A percentile compares a stretch with the other conserved stretches of the same genome.
phyloP scores from a whole-genome alignment of 2,329 filamentous ascomycete genomes.

The Pleomassaria siparia region DNA sequence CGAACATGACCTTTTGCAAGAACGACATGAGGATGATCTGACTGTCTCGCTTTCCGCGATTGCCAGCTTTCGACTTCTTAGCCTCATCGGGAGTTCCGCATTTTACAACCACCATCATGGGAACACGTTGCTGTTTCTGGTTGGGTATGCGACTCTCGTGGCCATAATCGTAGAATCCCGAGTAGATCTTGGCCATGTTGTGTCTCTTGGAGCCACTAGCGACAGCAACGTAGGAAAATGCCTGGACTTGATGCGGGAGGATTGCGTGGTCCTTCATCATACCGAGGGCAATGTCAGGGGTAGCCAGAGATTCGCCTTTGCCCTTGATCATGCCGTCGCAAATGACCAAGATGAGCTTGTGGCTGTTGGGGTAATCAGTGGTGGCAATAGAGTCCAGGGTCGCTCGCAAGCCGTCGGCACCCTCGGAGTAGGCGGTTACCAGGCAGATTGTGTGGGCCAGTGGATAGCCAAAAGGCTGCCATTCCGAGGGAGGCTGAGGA shows the following conservation, averaged over 20 bases:
- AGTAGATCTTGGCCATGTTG: slow-evolving; percentile 99
- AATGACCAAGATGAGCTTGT: slow-evolving; percentile 94
- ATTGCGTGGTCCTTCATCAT: slow-evolving; percentile 95
- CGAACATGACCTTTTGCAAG: slow-evolving; percentile 99
- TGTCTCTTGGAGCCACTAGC: slow-evolving; percentile 94
- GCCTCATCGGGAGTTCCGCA: slow-evolving; percentile 90
- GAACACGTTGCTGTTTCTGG: slow-evolving; percentile 93
- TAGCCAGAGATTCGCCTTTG: slow-evolving; percentile 81
- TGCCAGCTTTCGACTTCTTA: slow-evolving; percentile 82
- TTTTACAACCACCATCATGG: slow-evolving; percentile 96
- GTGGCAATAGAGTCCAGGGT: slow-evolving; percentile 95
- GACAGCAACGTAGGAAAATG: slow-evolving; percentile 95
- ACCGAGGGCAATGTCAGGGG: slow-evolving; percentile 82
- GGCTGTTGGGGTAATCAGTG: slow-evolving; percentile 98
- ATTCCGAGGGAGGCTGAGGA: slow-evolving; percentile 92
- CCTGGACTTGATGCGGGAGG: slow-evolving; percentile 76
- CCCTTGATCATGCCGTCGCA: slow-evolving; percentile 99
- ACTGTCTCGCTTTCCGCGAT: slow-evolving; percentile 97
- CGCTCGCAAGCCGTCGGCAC: slow-evolving; percentile 86
- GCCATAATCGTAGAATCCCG: slow-evolving; percentile 98
- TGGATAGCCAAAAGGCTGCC: slow-evolving; percentile 95
- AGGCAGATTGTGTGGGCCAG: slow-evolving; percentile 91
- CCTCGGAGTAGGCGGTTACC: slow-evolving; percentile 96
- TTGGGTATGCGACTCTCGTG: slow-evolving; percentile 72
- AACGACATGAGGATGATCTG: slow-evolving; percentile 99